Base-by-base conservation (phyloP, 345 rosid genomes). In the Rhodamnia rubescens region DNA sequence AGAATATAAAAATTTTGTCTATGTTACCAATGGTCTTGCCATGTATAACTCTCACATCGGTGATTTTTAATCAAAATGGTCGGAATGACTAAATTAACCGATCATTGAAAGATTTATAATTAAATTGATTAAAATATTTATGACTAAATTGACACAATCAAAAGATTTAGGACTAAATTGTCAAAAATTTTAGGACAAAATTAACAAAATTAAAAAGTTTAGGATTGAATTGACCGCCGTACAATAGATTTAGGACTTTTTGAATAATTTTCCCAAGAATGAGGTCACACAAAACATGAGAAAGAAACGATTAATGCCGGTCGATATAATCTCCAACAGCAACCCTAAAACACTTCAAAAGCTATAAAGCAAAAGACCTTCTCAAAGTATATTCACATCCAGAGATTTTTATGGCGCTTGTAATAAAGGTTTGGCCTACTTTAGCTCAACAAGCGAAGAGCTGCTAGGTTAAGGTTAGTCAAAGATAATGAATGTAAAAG, bases 351-450 rank as follows among this genome's bases (percentile, higher is more conserved):
- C 12, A 27, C 42, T 22, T 40, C 47, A 69, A 69, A 82, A 82
- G 44, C 57, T 82, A 36, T 54, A 53, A 82, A 52, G 84, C 84
- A n/a, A 29, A 27, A 53, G 47, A 18, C 36, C 47, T 16, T 69
- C 80, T 40, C 81, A 20, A 20, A 80, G 86, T 56, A 85, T 85
- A 85, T 85, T 54, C 86, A 85, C 49, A n/a, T 15, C 47, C 86
- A 74, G 40, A 85, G 42, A 44, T 42, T 50, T 57, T 29, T 57
- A 57, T 57, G 24, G 85, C 15, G 47, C 80, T 69, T 69, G 42
- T 69, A 8, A 69, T 69, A 69, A 69, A 69, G 80, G 80, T 5
- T 69, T 36, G 80, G 80, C 80, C 80, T 36, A 9, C 80, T 69
- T 69, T 69, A 69, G 80, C 16, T 69, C 80, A 4, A 69, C 47